Conservation (phyloP, 169 alveolate species). For the Plasmodium falciparum region DNA sequence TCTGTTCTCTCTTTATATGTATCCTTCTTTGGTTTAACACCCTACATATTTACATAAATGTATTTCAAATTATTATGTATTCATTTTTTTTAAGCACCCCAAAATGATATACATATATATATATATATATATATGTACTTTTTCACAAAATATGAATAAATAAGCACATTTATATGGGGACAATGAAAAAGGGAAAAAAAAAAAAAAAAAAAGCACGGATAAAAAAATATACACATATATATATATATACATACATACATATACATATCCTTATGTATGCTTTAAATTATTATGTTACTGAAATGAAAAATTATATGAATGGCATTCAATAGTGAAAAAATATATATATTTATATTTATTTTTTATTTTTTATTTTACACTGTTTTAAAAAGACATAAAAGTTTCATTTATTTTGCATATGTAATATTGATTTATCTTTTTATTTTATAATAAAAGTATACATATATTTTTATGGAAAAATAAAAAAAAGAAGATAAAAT, state of each 20-base stretch:
- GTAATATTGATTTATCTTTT: too few species aligned
- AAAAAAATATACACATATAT: not conserved
- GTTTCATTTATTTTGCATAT: too few species aligned
- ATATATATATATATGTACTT: constrained; percentile 4
- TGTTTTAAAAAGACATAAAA: too few species aligned
- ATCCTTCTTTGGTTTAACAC: constrained; percentile 66
- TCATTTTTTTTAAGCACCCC: not conserved
- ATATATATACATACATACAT: not conserved
- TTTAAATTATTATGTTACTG: not conserved
- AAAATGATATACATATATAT: constrained; percentile 3
- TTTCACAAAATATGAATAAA: not conserved
- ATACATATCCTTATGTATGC: not conserved
- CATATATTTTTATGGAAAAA: too few species aligned
- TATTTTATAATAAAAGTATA: too few species aligned
- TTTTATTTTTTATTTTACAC: too few species aligned
- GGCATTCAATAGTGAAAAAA: too few species aligned
- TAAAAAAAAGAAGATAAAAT: too few species aligned
- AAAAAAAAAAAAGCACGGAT: not conserved
- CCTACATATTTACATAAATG: constrained; percentile 58
- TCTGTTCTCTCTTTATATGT: constrained; percentile 36
- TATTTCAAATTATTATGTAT: not conserved
- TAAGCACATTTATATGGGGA: not conserved
- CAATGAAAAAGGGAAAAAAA: not conserved
- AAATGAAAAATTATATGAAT: too few species aligned
- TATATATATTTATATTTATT: too few species aligned